phyloP scores from a whole-genome alignment of 2,329 filamentous ascomycete genomes.

The Fusarium goolgardi region DNA sequence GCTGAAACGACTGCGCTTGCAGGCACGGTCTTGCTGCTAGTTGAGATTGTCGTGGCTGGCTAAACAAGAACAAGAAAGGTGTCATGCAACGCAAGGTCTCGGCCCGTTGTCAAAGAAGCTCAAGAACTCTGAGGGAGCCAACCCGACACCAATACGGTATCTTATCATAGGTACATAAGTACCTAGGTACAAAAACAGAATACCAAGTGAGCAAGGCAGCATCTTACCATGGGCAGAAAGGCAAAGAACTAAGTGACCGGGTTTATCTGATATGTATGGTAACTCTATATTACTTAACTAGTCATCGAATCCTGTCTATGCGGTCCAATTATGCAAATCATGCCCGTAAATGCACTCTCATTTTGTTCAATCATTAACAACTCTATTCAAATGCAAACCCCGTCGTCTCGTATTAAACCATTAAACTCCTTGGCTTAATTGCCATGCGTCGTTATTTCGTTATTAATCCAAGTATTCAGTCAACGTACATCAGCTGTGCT shows the following conservation, averaged over 20 bases:
- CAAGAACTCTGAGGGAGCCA: conserved; percentile 23
- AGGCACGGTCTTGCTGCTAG: not conserved
- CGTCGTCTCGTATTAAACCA: not conserved
- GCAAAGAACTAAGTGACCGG: not conserved
- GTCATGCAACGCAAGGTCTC: not conserved
- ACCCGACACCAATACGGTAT: not conserved
- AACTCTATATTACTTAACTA: conserved; percentile 1
- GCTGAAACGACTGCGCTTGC: conserved; percentile 25
- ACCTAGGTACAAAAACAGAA: not conserved
- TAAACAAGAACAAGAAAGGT: conserved; percentile 28
- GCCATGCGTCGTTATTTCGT: conserved; percentile 42
- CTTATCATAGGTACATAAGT: not conserved
- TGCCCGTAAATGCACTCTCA: conserved; percentile 16
- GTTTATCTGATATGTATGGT: conserved; percentile 8
- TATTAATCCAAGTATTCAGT: conserved; percentile 4
- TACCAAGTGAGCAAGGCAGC: no score
- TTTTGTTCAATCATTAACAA: conserved; percentile 16
- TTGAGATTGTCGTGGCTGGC: conserved; percentile 1
- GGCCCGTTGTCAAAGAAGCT: not conserved
- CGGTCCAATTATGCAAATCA: not conserved
- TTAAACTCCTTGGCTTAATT: conserved; percentile 34
- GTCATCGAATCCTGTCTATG: conserved; percentile 1
- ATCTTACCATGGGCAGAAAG: not conserved
- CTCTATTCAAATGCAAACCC: conserved; percentile 32
- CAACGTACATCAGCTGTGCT: not conserved